Evolutionary conservation across 2,329 filamentous ascomycete species (phyloP).

Genomic region (Monosporascus sp.): DNA sequence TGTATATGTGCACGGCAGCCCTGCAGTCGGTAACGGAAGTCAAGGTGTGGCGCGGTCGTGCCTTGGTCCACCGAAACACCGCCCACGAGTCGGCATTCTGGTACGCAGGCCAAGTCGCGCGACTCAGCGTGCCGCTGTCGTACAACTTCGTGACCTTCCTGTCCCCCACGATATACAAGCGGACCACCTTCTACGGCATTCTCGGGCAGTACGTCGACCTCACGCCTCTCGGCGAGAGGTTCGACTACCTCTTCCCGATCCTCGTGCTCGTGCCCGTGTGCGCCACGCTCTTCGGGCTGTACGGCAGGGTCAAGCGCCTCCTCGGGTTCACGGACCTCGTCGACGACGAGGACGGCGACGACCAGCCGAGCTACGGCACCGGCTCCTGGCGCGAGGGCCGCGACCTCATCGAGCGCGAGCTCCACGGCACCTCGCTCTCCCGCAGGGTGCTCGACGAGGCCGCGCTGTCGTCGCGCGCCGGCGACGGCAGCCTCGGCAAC

Average conservation of each 20-base stretch:
- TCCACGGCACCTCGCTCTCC: conserved; percentile 58
- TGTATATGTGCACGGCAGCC: conserved; percentile 93
- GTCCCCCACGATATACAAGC: conserved; percentile 62
- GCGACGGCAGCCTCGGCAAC: conserved; percentile 17
- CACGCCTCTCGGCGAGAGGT: conserved; percentile 75
- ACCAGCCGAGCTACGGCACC: conserved; percentile 61
- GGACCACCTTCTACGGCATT: conserved; percentile 83
- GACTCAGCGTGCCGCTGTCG: conserved; percentile 83
- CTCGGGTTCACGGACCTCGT: conserved; percentile 73
- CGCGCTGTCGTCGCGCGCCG: conserved; percentile 21
- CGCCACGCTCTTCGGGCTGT: conserved; percentile 84
- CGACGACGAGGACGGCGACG: conserved; percentile 67
- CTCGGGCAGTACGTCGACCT: conserved; percentile 78
- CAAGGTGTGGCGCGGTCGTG: conserved; percentile 95
- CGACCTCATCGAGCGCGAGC: conserved; percentile 82
- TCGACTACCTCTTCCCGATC: conserved; percentile 83
- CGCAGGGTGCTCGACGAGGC: conserved; percentile 40
- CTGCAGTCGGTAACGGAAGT: conserved; percentile 85
- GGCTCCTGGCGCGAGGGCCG: conserved; percentile 89
- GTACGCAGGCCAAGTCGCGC: conserved; percentile 90
- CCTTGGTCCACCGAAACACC: conserved; percentile 83
- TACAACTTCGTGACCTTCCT: conserved; percentile 97
- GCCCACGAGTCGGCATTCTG: conserved; percentile 91
- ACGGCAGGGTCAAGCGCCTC: conserved; percentile 70
- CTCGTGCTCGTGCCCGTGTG: conserved; percentile 81